A percentile compares a stretch with the other conserved stretches of the same genome.
These are phyloP conservation scores for Papiliotrema laurentii DNA, from an alignment of 1,284 basidiomycete genomes.

Conservation along the genomic window DNA sequence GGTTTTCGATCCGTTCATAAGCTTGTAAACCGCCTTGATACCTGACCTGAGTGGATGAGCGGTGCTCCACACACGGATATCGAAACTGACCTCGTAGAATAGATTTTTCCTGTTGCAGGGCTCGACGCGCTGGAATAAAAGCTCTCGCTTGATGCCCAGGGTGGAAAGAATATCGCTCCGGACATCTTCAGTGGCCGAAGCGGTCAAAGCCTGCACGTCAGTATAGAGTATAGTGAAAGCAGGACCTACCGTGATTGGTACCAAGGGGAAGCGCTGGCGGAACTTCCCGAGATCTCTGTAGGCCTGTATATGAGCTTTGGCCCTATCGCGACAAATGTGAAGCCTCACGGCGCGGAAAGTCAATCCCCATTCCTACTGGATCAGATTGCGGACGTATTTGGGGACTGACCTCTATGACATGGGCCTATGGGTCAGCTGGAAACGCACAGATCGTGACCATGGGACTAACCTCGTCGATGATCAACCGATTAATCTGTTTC, in stretches of 20 bases:
- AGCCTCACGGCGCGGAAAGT: conserved; percentile 58
- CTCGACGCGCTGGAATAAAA: conserved; percentile 62
- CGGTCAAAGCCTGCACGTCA: conserved; percentile 41
- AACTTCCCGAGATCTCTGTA: conserved; percentile 70
- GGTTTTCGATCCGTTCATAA: conserved; percentile 49
- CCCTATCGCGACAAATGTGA: too few species aligned
- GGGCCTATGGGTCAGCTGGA: conserved; percentile 54
- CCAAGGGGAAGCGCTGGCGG: conserved; percentile 60
- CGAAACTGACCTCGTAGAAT: conserved; percentile 65
- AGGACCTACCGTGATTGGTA: conserved; percentile 69
- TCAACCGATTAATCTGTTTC: conserved; percentile 61
- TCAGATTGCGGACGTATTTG: not conserved
- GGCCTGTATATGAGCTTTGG: conserved; percentile 42
- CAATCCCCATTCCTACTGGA: conserved; percentile 71
- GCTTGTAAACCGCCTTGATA: conserved; percentile 12
- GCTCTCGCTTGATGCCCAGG: conserved; percentile 58
- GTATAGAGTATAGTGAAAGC: not conserved
- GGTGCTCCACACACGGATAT: not conserved
- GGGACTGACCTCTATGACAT: conserved; percentile 71
- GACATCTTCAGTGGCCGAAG: conserved; percentile 55
- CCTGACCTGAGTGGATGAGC: conserved; percentile 18
- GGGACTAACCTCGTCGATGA: conserved; percentile 68
- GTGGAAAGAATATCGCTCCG: conserved; percentile 65
- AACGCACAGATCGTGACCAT: not conserved
- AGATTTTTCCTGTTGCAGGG: conserved; percentile 76